Conservation (phyloP, 352 stramenopile genomes). For the Globisporangium emineosum region DNA sequence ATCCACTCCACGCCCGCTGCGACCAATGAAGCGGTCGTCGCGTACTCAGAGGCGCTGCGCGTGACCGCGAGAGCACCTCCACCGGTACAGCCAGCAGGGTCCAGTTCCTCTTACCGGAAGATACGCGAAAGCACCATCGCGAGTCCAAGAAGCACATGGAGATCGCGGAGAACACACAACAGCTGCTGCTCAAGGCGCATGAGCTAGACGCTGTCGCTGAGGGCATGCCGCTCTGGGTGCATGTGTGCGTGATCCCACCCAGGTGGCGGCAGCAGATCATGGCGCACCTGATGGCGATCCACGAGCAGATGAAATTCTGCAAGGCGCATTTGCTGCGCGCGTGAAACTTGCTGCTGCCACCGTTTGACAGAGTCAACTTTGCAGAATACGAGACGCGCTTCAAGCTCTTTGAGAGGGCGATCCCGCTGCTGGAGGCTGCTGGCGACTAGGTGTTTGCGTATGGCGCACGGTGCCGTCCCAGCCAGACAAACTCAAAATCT, state of each 20-base stretch:
- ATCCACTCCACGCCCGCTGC: background rate
- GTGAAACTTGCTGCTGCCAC: slow-evolving; percentile 41
- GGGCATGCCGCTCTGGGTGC: slow-evolving; percentile 41
- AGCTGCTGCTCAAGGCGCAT: slow-evolving; percentile 30
- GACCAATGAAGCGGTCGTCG: slow-evolving; percentile 11
- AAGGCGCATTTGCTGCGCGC: slow-evolving; percentile 25
- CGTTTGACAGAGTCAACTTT: slow-evolving; percentile 27
- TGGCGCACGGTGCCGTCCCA: slow-evolving; percentile 49
- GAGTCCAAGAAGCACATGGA: slow-evolving; percentile 41
- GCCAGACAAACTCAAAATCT: slow-evolving; percentile 57
- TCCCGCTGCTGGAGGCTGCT: background rate
- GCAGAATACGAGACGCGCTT: slow-evolving; percentile 37
- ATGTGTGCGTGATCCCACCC: slow-evolving; percentile 34
- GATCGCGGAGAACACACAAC: slow-evolving; percentile 30
- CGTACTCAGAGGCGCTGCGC: slow-evolving; percentile 24
- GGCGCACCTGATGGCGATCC: slow-evolving; percentile 29
- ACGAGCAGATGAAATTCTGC: slow-evolving; percentile 39
- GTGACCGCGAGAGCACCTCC: slow-evolving; percentile 22
- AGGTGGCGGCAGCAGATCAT: slow-evolving; percentile 40
- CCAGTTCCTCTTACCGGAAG: slow-evolving; percentile 17
- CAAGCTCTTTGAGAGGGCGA: slow-evolving; percentile 24
- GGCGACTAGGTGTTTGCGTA: slow-evolving; percentile 58
- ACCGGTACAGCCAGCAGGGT: background rate
- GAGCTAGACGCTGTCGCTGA: slow-evolving; percentile 32
- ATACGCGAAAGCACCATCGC: slow-evolving; percentile 23